Base-by-base conservation (phyloP, 2,329 filamentous ascomycete species). In the Aplosporella prunicola region DNA sequence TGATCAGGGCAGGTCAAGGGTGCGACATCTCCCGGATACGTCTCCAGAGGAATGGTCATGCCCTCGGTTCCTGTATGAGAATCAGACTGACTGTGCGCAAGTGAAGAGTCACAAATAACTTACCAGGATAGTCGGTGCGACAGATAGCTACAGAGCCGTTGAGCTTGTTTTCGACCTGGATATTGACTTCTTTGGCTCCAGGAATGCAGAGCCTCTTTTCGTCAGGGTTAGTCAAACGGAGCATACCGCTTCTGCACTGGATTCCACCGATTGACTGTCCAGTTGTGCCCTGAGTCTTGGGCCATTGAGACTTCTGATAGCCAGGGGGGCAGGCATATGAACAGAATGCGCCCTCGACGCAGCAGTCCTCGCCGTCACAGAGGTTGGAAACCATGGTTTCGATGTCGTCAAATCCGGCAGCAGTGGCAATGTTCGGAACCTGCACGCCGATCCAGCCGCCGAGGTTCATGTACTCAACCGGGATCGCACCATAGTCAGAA, bases 41-140 rank as follows among this genome's bases (percentile, higher is more conserved):
- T 70, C 41, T 76, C 63, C 31, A 88, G 66, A 30, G 89, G 84
- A 42, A 96, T 73, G 38, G 82, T 84, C 78, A 94, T 89, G 51
- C 71, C 71, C 68, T 98, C 91, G 42, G 78, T 87, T 55, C 71
- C 71, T 71, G 35, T 32, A 13, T 31, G 17, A n/a, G 9, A 2
- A 18, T 39, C 9, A 39, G 36, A 20, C 10, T 7, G 4, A 16
- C 13, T 11, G 29, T 39, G 25, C 23, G 30, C 17, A 25, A 32
- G 7, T 28, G n/a, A n/a, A n/a, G 16, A 10, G 9, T 9, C n/a
- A 13, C 2, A 15, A n/a, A 14, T 3, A 11, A 33, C 60, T 57
- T 55, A 72, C 87, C 89, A 44, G 91, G 91, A 65, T 98, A 98
- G 61, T 95, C 87, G 47, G 91, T 96, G 61, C 86, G 86, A 76